Conservation (phyloP, 176 grass and related monocot species). For the Pontederia crassipes region DNA sequence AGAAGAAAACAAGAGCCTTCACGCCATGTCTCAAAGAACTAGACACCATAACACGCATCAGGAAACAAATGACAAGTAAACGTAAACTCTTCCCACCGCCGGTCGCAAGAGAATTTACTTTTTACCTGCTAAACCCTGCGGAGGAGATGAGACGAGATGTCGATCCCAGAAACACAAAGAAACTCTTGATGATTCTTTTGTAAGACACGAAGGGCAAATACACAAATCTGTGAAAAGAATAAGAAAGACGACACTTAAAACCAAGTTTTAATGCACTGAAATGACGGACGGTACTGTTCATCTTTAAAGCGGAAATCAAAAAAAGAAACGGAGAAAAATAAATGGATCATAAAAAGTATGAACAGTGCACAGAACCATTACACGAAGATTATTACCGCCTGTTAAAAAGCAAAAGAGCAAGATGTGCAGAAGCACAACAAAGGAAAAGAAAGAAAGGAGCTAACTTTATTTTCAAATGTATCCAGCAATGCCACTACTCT, state of each 20-base stretch:
- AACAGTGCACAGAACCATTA: background rate
- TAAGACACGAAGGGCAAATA: background rate
- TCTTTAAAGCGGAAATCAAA: background rate
- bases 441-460: no score
- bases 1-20: no score
- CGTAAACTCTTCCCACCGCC: no score
- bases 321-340: slow-evolving; percentile 6
- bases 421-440: background rate
- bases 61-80: no score
- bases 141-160: no score
- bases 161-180: no score
- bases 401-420: background rate
- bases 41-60: no score
- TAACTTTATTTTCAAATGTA: background rate
- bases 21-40: no score
- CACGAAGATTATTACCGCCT: background rate
- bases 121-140: no score
- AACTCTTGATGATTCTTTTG: no score
- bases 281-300: background rate
- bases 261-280: background rate
- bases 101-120: no score
- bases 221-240: background rate
- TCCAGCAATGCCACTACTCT: no score
- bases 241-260: background rate
- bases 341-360: background rate